Base-by-base conservation (phyloP, 2,329 filamentous ascomycete species). In the Fusarium zealandicum region DNA sequence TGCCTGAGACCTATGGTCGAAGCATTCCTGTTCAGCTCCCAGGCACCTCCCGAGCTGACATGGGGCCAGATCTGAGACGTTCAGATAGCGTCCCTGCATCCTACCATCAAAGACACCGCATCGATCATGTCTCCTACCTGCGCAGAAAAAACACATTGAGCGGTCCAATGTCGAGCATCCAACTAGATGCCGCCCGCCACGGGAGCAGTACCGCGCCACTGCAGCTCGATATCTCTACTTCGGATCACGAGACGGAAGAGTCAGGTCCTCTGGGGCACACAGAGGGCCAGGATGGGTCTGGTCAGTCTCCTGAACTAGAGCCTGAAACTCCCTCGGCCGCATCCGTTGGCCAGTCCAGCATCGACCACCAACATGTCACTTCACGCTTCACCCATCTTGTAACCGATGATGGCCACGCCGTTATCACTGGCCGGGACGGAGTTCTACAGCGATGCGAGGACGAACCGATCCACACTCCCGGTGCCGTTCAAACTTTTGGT, bases 401-500 rank as follows among this genome's bases (percentile, higher is more conserved):
- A 20, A 92, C 90, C 0, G 85, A 90, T 2, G 89, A 86, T 13
- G 92, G 92, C 0, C 91, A 96, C 74, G 86, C 89, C 20, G 83
- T 96, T 25, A 90, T 96, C 47, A 95, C 90, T 1, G 92, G 92
- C 6, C 82, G 89, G 49, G 86, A 91, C 46, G 88, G 86, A 2
- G 84, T 81, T 1, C 75, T 95, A 37, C 90, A 96, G 69, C 83
- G 86, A 45, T 96, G 92, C 68, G 92, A 96, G 72, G 92, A 96
- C 67, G 92, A 96, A 67, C 92, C 92, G 0, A 96, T 96, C 20
- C 91, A 93, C 61, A 88, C 92, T 1, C 92, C 92, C 1, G 92
- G 92, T 28, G 90, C 90, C 1, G 76, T 93, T 1, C 92, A 96
- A 70, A 81, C 84, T 1, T 96, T 96, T 64, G 92, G 92, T 1